Evolutionary conservation across 2,329 filamentous ascomycete genomes (phyloP), one percentile per base, ranked within the genome.

Genomic region (Fusarium begoniae): DNA sequence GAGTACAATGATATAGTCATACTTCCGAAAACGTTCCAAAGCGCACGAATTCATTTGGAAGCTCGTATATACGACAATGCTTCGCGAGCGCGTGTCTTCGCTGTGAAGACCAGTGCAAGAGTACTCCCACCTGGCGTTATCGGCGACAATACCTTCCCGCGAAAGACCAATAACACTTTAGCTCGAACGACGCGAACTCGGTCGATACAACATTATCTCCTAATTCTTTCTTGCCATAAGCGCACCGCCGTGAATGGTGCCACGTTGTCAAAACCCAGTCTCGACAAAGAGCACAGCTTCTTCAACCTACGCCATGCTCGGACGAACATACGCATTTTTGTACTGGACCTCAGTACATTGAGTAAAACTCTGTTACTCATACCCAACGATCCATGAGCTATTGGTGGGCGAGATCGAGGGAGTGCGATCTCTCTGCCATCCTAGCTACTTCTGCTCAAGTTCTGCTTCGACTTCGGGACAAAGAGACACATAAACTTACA

Each of bases 321-420:
- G 17, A 20, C 43, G 12, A 45, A 20, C 1, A 26, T 26, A 20
- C 24, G 13, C 20, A 5, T 9, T 20, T 20, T 45, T 18, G 43
- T 20, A 26, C 17, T 2, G 13, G 8, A n/a, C 14, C 8, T 11
- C 22, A n/a, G 22, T n/a, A 43, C 8, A 41, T 43, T 15, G 14
- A 1, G 14, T 7, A 22, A 6, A 5, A 0, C 10, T 0, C 2
- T 43, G 22, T 15, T n/a, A n/a, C 9, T 14, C 4, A 41, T 14
- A 8, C 22, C 22, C 22, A 15, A 17, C 40, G 22, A 11, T 11
- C 14, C 22, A 15, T 43, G 14, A n/a, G 9, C 22, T 3, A 15
- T n/a, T 1, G 22, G 5, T 2, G 40, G 8, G 2, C 22, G 0
- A n/a, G 22, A 43, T 43, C 22, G 40, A 17, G 6, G 40, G 40